Evolutionary conservation across 2,329 filamentous ascomycete genomes (phyloP), one percentile per base, ranked within the genome.

Genomic region (Cercospora sp.): DNA sequence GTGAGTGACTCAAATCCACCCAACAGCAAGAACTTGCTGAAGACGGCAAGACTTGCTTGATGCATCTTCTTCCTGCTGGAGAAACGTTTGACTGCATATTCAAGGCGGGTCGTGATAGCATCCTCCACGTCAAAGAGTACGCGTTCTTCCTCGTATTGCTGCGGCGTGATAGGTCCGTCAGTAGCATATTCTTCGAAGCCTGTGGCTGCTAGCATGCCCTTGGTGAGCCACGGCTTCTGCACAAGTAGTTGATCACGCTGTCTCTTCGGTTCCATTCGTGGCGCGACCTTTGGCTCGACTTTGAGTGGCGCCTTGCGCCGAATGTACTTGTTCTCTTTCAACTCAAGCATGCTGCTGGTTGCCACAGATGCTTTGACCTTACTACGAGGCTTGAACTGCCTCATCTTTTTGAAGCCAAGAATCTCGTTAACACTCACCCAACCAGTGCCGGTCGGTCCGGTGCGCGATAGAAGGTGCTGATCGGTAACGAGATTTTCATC

Each of bases 71-170:
- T 90, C 58, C 89, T 91, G 40, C 87, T 85, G 70, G 91, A 88
- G 81, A 90, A 99, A 13, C 93, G 90, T 72, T 93, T 89, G 65
- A 98, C 91, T 58, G 92, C 95, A 28, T 89, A 86, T 76, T 97
- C 90, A 49, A 98, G 92, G 58, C 95, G 92, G 66, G 90, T 91
- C 68, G 62, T 72, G 65, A 84, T 81, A 1, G 75, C 64, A 58
- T 79, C 78, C 12, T 80, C 79, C 83, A 81, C 77, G 71, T 87
- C 78, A 76, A 97, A 99, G 26, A 95, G 81, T 12, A 86, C 83
- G 21, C 85, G 81, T 75, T 97, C 91, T 61, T 90, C 85, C 3
- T 85, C 80, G 60, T 87, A 85, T 75, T 97, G 89, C 0, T 84
- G 84, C 0, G 90, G 88, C 0, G 90, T 94, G 69, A 96, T 81